These are phyloP conservation scores for Geosmithia flava DNA, from an alignment of 2,329 filamentous ascomycete species.

Conservation along the genomic window DNA sequence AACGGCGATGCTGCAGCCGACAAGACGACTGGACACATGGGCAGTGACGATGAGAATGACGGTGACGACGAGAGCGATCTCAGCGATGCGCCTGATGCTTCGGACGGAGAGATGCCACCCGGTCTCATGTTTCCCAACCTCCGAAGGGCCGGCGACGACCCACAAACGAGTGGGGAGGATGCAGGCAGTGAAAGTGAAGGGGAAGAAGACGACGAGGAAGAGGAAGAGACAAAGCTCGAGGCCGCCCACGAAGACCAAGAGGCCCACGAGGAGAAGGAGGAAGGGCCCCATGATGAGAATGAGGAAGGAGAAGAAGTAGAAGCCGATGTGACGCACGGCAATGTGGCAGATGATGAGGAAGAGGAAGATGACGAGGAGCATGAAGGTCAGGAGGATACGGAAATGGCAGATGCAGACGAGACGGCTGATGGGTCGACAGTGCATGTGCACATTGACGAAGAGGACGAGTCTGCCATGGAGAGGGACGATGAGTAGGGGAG, in stretches of 20 bases:
- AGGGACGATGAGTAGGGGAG: neutral
- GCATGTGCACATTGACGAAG: neutral
- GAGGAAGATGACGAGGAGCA: conserved; percentile 1
- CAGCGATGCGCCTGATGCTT: conserved; percentile 48
- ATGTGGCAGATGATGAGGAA: conserved; percentile 5
- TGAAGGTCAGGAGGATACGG: conserved; percentile 1
- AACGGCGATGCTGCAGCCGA: conserved; percentile 20
- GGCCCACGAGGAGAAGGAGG: conserved; percentile 6
- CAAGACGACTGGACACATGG: conserved; percentile 24
- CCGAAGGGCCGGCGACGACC: conserved; percentile 12
- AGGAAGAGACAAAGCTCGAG: conserved; percentile 7
- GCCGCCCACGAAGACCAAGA: conserved; percentile 3
- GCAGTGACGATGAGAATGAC: conserved; percentile 13
- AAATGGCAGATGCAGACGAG: neutral
- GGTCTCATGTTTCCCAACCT: conserved; percentile 41
- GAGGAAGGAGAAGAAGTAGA: conserved; percentile 8
- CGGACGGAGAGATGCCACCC: conserved; percentile 43
- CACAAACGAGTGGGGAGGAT: conserved; percentile 20
- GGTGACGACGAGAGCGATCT: conserved; percentile 56
- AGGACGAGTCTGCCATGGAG: neutral
- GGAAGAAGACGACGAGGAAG: conserved; percentile 13
- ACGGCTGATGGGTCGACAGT: conserved; percentile 3
- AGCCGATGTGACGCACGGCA: conserved; percentile 2
- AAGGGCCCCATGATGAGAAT: conserved; percentile 4
- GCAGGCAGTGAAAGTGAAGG: conserved; percentile 21